Conservation (phyloP, 2,329 filamentous ascomycete species). For the Aspergillus intermedius region DNA sequence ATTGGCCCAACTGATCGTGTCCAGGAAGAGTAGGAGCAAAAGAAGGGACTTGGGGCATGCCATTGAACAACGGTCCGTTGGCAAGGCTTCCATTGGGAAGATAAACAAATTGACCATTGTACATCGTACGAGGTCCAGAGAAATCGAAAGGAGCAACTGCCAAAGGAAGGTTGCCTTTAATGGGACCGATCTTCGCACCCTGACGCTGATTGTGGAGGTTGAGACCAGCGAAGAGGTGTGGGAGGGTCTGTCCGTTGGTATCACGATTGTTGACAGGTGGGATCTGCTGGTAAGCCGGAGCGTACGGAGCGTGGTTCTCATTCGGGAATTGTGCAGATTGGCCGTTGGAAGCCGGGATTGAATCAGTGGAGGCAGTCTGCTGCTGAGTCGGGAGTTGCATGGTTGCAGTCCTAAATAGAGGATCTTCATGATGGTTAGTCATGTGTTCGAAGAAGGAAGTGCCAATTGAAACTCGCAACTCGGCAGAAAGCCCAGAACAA, state of each 20-base stretch:
- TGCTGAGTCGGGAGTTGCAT: conserved; percentile 23
- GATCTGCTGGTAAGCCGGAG: conserved; percentile 15
- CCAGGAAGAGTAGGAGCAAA: conserved; percentile 24
- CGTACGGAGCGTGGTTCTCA: conserved; percentile 21
- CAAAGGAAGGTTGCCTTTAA: conserved; percentile 21
- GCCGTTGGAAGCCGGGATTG: conserved; percentile 14
- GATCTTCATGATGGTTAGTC: conserved; percentile 1
- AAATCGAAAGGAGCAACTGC: conserved; percentile 22
- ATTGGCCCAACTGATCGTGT: conserved; percentile 27
- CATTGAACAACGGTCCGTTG: conserved; percentile 19
- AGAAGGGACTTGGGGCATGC: conserved; percentile 21
- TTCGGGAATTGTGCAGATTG: conserved; percentile 20
- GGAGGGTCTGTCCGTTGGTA: conserved; percentile 12
- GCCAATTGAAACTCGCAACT: neutral
- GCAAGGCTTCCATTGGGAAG: conserved; percentile 23
- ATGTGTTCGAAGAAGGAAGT: neutral
- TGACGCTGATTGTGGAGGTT: conserved; percentile 24
- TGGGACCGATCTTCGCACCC: conserved; percentile 18
- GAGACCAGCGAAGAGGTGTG: conserved; percentile 21
- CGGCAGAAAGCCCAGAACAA: neutral
- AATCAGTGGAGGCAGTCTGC: conserved; percentile 18
- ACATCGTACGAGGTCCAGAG: conserved; percentile 20
- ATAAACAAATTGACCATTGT: conserved; percentile 24
- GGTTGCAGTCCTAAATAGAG: conserved; percentile 5
- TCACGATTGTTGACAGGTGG: conserved; percentile 13